Evolutionary conservation across 129 eudicot species (phyloP), one percentile per base, ranked within the genome.

Genomic region (Mikania micrantha): DNA sequence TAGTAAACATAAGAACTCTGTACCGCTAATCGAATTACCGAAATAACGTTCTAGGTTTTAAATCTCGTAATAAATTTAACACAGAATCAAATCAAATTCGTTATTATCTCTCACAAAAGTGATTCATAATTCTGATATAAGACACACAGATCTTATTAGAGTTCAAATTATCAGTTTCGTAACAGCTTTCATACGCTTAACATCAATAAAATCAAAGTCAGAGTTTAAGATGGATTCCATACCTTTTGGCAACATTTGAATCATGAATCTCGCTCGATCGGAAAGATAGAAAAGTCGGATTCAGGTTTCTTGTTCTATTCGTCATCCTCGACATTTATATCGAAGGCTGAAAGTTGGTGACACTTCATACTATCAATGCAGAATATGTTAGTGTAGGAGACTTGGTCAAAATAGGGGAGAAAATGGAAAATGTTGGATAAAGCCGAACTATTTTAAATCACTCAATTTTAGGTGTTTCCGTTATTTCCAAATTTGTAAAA

Each of bases 191-290:
- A 32, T 67, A 12, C 17, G 0, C 2, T 2, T 20, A 20, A 32
- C 10, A 25, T 28, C 17, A 45, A 20, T 13, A n/a, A 48, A 21
- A 50, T 8, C 0, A 34, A n/a, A 36, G 17, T 5, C 34, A 32
- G 22, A 34, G 0, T 5, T 49, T 49, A 3, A 32, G 47, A 50
- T 67, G 49, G 35, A 32, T 5, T 11, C 0, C 49, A 20, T 68
- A 68, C 73, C 73, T 68, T 35, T 50, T 20, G 32, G 28, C 13
- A 12, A 21, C 73, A 48, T 49, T 5, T 68, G 36, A 35, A 34
- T 68, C 49, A 31, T 20, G 73, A 50, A 49, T 12, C n/a, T 11
- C 19, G 35, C 35, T 39, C 8, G 22, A 29, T n/a, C 9, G 65
- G 3, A 56, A 9, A 2, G 42, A 59, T 59, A 59, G 7, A 59